A percentile compares a stretch with the other conserved stretches of the same genome.
phyloP scores from a whole-genome alignment of 2,329 filamentous ascomycete genomes.

The Periconia digitata region DNA sequence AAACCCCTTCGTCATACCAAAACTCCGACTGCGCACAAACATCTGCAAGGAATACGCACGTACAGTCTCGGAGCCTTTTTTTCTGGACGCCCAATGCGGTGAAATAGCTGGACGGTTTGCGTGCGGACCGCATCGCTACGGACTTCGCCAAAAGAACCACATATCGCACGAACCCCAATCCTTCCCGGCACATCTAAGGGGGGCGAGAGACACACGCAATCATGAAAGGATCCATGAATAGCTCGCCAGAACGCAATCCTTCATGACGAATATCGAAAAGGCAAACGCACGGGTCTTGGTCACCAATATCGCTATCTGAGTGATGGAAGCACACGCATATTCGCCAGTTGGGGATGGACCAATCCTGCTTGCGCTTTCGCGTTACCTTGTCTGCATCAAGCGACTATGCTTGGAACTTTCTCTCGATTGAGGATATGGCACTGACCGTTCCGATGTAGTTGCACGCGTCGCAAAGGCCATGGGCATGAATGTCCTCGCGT shows the following conservation, averaged over 20 bases:
- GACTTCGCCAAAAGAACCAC: not conserved
- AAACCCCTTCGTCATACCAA: not conserved
- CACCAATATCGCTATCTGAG: no score
- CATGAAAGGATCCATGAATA: no score
- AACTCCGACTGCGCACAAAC: not conserved
- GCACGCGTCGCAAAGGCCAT: conserved; percentile 62
- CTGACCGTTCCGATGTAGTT: conserved; percentile 39
- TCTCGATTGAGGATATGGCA: not conserved
- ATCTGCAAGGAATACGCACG: not conserved
- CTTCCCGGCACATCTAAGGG: not conserved
- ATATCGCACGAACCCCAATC: not conserved
- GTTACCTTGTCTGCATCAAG: no score
- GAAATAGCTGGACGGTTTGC: not conserved
- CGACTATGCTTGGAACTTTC: not conserved
- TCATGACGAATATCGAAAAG: not conserved
- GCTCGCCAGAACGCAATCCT: no score
- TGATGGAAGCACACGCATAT: no score
- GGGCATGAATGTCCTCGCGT: conserved; percentile 74
- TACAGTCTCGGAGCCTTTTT: not conserved
- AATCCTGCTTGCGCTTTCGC: no score
- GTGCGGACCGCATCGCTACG: not conserved
- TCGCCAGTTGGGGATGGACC: no score
- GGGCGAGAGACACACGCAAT: not conserved
- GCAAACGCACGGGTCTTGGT: not conserved
- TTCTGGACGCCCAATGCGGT: not conserved